Percentiles rank a stretch among this genome's conserved stretches.
phyloP scores from a whole-genome alignment of 495 filamentous ascomycete genomes.

The Darksidea phi region DNA sequence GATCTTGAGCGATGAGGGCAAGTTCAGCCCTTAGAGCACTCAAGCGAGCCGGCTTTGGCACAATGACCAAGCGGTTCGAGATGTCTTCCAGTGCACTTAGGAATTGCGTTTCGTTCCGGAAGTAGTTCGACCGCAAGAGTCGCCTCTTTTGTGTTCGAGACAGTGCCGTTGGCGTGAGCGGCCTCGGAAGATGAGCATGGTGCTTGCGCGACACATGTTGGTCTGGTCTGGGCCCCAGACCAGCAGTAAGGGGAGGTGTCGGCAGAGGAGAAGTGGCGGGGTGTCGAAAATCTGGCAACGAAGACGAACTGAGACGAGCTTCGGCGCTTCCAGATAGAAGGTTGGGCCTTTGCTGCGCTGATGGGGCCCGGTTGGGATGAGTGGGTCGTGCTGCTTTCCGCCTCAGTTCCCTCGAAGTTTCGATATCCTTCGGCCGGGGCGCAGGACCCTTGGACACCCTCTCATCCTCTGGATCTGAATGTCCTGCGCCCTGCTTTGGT shows the following conservation, averaged over 20 bases:
- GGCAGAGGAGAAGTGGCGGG: slow-evolving; percentile 48
- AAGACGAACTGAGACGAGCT: slow-evolving; percentile 60
- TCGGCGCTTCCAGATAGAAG: slow-evolving; percentile 26
- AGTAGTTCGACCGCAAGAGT: slow-evolving; percentile 69
- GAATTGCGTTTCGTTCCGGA: slow-evolving; percentile 70
- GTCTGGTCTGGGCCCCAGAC: slow-evolving; percentile 49
- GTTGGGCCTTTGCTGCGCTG: slow-evolving; percentile 23
- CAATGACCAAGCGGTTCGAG: slow-evolving; percentile 69
- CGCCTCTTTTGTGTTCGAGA: slow-evolving; percentile 57
- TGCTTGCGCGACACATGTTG: slow-evolving; percentile 50
- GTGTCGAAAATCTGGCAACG: slow-evolving; percentile 58
- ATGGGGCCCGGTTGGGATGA: slow-evolving; percentile 34
- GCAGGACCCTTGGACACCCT: slow-evolving; percentile 16
- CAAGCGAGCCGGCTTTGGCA: slow-evolving; percentile 70
- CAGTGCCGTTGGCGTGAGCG: slow-evolving; percentile 55
- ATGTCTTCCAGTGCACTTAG: slow-evolving; percentile 71
- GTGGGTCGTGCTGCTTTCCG: slow-evolving; percentile 23
- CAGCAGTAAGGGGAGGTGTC: slow-evolving; percentile 40
- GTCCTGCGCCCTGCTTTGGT: slow-evolving; percentile 46
- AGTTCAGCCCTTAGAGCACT: slow-evolving; percentile 74
- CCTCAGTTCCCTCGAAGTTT: slow-evolving; percentile 20
- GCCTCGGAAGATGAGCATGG: slow-evolving; percentile 45
- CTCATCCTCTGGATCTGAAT: slow-evolving; percentile 36
- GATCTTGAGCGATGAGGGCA: slow-evolving; percentile 67
- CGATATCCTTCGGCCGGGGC: slow-evolving; percentile 14